Conservation (phyloP, 1,284 basidiomycete genomes). For the Amylostereum areolatum region DNA sequence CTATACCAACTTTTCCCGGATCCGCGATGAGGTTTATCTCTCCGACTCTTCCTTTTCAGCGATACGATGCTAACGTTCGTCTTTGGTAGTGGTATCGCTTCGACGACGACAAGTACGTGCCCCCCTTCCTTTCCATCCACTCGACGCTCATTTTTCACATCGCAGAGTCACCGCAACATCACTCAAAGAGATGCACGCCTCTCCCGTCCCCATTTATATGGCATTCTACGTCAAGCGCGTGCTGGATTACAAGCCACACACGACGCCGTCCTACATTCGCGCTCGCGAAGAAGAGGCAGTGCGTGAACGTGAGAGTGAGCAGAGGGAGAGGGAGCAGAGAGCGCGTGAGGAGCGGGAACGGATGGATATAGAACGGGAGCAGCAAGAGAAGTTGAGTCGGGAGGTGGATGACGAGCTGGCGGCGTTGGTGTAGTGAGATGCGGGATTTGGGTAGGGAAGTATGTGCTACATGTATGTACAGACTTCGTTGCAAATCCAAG, state of each 20-base stretch:
- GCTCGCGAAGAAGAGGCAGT: slow-evolving; percentile 62
- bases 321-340: slow-evolving; percentile 31
- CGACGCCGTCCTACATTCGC: slow-evolving; percentile 64
- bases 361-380: not conserved
- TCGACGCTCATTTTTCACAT: slow-evolving; percentile 1
- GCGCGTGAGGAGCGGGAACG: not conserved
- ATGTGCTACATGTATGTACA: no score
- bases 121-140: not conserved
- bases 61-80: slow-evolving; percentile 12
- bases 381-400: slow-evolving; percentile 1
- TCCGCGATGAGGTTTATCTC: slow-evolving; percentile 60
- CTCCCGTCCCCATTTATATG: slow-evolving; percentile 81
- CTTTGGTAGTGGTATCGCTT: slow-evolving; percentile 81
- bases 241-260: slow-evolving; percentile 71
- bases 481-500: no score
- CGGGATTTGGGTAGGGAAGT: no score
- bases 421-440: not conserved
- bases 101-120: slow-evolving; percentile 85
- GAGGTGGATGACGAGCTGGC: slow-evolving; percentile 13
- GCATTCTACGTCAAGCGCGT: slow-evolving; percentile 88
- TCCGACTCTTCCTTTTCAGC: slow-evolving; percentile 17
- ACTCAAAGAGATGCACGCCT: slow-evolving; percentile 60
- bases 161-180: slow-evolving; percentile 66
- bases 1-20: slow-evolving; percentile 82
- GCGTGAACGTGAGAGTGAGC: slow-evolving; percentile 57